Evolutionary conservation across 1,139 yeast species (phyloP).

Genomic region (Arxiozyma slooffiae): DNA sequence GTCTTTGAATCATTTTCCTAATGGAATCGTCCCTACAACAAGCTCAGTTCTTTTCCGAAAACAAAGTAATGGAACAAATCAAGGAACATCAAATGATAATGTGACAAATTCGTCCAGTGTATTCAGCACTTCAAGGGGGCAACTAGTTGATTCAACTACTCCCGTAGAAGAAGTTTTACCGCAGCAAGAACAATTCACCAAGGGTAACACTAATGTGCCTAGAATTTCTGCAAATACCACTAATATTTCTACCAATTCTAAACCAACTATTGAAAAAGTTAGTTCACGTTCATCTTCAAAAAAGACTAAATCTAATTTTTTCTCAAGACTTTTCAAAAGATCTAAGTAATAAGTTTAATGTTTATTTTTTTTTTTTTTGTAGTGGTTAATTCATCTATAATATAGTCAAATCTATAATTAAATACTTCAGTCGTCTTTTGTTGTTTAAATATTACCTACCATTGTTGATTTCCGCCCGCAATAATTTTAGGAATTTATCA

Average conservation of each 20-base stretch:
- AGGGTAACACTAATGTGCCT: not conserved
- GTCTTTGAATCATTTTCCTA: constrained; percentile 4
- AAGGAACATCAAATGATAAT: constrained; percentile 3
- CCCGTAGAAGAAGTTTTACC: not conserved
- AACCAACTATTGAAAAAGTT: not conserved
- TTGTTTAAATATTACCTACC: not conserved
- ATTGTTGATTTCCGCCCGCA: not conserved
- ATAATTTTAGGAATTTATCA: no score
- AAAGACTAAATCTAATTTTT: constrained; percentile 7
- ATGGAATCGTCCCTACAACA: constrained; percentile 2
- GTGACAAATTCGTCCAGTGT: constrained; percentile 10
- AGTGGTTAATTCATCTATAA: not conserved
- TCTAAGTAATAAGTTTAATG: not conserved
- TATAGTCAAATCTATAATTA: not conserved
- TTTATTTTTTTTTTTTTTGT: no score
- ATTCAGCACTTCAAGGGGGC: constrained; percentile 7
- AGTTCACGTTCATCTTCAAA: constrained; percentile 1
- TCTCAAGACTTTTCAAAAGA: constrained; percentile 9
- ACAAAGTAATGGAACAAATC: constrained; percentile 1
- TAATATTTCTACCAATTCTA: not conserved
- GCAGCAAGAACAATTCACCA: not conserved
- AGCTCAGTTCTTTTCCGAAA: constrained; percentile 10
- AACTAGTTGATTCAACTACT: not conserved
- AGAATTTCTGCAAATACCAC: not conserved
- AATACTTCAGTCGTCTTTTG: not conserved